Evolutionary conservation across 257 asterid genomes (phyloP).

Genomic region (Capsicum pubescens): DNA sequence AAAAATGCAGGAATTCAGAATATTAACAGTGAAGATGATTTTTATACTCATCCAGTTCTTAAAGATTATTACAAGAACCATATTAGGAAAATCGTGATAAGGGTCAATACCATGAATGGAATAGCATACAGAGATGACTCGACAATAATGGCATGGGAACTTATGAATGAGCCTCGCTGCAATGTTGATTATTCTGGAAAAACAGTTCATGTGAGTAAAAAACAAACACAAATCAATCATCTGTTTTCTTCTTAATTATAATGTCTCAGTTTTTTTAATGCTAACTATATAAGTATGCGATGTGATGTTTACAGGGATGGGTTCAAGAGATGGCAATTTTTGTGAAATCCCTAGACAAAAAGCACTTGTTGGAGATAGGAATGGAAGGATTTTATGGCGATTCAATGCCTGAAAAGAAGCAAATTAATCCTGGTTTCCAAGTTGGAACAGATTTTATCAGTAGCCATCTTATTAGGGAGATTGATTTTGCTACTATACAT

Average conservation of each 20-base stretch:
- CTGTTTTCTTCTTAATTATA: background rate
- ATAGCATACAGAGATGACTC: conserved; percentile 51
- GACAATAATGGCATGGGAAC: conserved; percentile 65
- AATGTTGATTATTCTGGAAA: conserved; percentile 54
- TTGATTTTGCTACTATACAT: conserved; percentile 77
- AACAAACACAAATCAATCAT: background rate
- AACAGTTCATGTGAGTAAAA: conserved; percentile 41
- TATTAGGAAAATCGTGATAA: conserved; percentile 44
- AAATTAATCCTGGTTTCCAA: conserved; percentile 69
- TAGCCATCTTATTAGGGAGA: conserved; percentile 49
- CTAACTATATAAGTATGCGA: background rate
- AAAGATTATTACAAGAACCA: conserved; percentile 52
- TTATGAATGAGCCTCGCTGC: conserved; percentile 61
- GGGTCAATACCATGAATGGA: conserved; percentile 49
- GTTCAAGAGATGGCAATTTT: conserved; percentile 62
- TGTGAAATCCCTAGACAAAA: conserved; percentile 59
- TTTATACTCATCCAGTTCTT: conserved; percentile 46
- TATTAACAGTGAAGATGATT: conserved; percentile 48
- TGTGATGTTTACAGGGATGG: conserved; percentile 37
- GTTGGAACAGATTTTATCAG: conserved; percentile 74
- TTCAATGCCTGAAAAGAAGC: conserved; percentile 57
- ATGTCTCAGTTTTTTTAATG: background rate
- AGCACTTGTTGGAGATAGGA: conserved; percentile 67
- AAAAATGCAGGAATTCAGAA: conserved; percentile 41
- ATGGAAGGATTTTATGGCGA: conserved; percentile 86